A percentile compares a stretch with the other conserved stretches of the same genome.
These are phyloP conservation scores for Henningerozyma blattae DNA, from an alignment of 805 yeast genomes.

Conservation along the genomic window DNA sequence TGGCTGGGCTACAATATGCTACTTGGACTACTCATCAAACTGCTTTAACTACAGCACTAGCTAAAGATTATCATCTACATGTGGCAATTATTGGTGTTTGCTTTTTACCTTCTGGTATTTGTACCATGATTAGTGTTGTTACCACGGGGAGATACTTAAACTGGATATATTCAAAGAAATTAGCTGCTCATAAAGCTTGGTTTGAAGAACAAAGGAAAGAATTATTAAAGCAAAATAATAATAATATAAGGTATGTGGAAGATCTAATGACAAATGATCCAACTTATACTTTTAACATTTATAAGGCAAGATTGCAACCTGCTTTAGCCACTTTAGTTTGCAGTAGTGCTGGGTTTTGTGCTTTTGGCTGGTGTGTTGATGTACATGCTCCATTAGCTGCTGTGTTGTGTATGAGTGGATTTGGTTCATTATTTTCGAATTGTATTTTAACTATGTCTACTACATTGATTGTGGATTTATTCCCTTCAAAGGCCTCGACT, in stretches of 20 bases:
- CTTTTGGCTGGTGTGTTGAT: slow-evolving; percentile 68
- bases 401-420: slow-evolving; percentile 44
- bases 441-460: slow-evolving; percentile 45
- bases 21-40: slow-evolving; percentile 63
- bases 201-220: slow-evolving; percentile 6
- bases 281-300: slow-evolving; percentile 37
- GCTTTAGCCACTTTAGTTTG: slow-evolving; percentile 31
- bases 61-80: slow-evolving; percentile 36
- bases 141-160: slow-evolving; percentile 47
- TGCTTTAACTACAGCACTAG: slow-evolving; percentile 44
- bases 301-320: slow-evolving; percentile 41
- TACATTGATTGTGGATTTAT: slow-evolving; percentile 65
- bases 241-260: slow-evolving; percentile 10
- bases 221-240: slow-evolving; percentile 11
- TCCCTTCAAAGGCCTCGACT: slow-evolving; percentile 58
- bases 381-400: slow-evolving; percentile 36
- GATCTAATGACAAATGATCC: slow-evolving; percentile 14
- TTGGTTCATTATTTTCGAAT: slow-evolving; percentile 47
- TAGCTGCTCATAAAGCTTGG: slow-evolving; percentile 14
- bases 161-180: slow-evolving; percentile 23
- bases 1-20: slow-evolving; percentile 53
- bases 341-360: slow-evolving; percentile 29
- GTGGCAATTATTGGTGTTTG: slow-evolving; percentile 55
- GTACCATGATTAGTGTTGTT: slow-evolving; percentile 51
- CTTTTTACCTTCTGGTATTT: slow-evolving; percentile 64